phyloP scores from a whole-genome alignment of 2,329 filamentous ascomycete genomes.

The Colletotrichum plurivorum region DNA sequence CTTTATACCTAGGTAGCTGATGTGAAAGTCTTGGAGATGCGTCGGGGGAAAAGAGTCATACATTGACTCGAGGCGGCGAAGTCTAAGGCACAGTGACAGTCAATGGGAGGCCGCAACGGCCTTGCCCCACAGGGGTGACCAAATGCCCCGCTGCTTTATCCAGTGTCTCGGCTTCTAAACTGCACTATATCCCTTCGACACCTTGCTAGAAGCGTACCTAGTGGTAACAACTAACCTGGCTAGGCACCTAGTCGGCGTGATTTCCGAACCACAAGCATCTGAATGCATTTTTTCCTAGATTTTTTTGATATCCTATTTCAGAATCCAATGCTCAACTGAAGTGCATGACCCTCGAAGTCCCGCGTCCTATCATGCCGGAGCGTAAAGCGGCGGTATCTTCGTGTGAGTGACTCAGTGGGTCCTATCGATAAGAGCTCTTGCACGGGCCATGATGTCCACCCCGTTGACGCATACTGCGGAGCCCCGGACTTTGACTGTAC shows the following conservation, averaged over 20 bases:
- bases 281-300: too few species aligned
- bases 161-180: background rate
- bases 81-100: constrained; percentile 35
- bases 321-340: too few species aligned
- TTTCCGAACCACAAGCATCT: too few species aligned
- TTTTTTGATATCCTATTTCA: too few species aligned
- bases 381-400: constrained; percentile 25
- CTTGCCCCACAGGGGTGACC: constrained; percentile 16
- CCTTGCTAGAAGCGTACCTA: too few species aligned
- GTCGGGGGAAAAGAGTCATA: constrained; percentile 34
- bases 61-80: constrained; percentile 39
- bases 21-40: constrained; percentile 12
- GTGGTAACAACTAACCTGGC: too few species aligned
- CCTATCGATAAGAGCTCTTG: constrained; percentile 43
- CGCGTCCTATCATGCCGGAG: too few species aligned
- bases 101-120: constrained; percentile 8
- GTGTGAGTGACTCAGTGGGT: constrained; percentile 38
- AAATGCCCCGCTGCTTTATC: constrained; percentile 29
- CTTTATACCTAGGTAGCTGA: constrained; percentile 32
- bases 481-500: constrained; percentile 15
- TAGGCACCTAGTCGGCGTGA: too few species aligned
- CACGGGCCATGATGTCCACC: constrained; percentile 30
- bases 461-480: constrained; percentile 10
- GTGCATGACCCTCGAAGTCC: too few species aligned
- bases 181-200: too few species aligned